Percentiles rank a stretch among this genome's conserved stretches.
phyloP scores from a whole-genome alignment of 2,329 filamentous ascomycete species.

The Colletotrichum endophyticum region DNA sequence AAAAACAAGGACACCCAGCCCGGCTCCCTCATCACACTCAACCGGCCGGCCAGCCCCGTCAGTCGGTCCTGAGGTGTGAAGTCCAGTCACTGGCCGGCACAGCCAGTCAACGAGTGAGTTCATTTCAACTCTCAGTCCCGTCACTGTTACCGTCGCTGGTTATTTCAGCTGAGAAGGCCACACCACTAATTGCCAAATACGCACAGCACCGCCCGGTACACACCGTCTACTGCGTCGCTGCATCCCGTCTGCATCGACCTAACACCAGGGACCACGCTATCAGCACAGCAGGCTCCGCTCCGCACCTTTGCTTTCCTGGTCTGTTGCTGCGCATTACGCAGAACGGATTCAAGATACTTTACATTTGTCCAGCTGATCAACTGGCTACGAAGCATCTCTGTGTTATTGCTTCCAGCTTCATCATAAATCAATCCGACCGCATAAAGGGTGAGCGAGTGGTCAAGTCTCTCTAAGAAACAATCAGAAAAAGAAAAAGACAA shows the following conservation, averaged over 20 bases:
- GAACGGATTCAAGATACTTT: background rate
- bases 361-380: background rate
- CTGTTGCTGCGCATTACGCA: background rate
- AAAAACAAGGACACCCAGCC: conserved; percentile 14
- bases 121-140: background rate
- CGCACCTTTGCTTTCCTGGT: background rate
- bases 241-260: background rate
- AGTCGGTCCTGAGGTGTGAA: background rate
- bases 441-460: background rate
- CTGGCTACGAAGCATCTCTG: background rate
- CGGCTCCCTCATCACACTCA: conserved; percentile 9
- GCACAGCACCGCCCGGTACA: background rate
- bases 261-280: conserved; percentile 2
- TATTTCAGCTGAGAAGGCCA: conserved; percentile 4
- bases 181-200: background rate
- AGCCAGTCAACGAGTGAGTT: background rate
- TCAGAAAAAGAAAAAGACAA: background rate
- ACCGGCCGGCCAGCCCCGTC: conserved; percentile 6
- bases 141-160: background rate
- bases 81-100: background rate
- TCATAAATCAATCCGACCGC: background rate
- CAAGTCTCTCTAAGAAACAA: background rate
- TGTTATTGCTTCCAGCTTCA: background rate
- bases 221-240: background rate
- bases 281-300: background rate